Evolutionary conservation across 768 basidiomycete genomes (phyloP).

Genomic region (Tulasnella sp.): DNA sequence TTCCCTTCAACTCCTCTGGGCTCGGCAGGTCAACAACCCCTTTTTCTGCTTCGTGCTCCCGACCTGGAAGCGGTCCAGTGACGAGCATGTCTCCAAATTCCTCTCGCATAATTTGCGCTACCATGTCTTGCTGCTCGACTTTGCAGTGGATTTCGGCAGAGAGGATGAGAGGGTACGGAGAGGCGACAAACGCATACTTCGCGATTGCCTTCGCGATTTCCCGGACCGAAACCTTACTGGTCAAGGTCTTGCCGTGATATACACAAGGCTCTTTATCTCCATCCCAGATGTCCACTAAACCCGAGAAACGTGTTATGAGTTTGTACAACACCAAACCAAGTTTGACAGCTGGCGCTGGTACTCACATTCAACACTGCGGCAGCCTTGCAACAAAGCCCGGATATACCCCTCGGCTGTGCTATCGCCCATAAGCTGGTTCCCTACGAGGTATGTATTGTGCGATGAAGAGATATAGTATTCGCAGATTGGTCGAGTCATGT

Average conservation of each 20-base stretch:
- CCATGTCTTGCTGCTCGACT: conserved; percentile 68
- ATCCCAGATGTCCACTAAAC: conserved; percentile 84
- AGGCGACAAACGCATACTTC: conserved; percentile 86
- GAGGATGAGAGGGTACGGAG: conserved; percentile 88
- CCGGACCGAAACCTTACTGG: conserved; percentile 72
- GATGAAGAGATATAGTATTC: conserved; percentile 88
- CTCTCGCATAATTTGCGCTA: conserved; percentile 68
- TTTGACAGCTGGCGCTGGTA: conserved; percentile 25
- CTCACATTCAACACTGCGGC: conserved; percentile 90
- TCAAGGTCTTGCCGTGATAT: conserved; percentile 86
- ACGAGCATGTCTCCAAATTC: conserved; percentile 57
- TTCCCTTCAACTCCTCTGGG: conserved; percentile 73
- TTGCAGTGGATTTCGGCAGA: conserved; percentile 90
- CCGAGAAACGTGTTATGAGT: not conserved
- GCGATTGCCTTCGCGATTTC: conserved; percentile 78
- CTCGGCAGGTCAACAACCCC: conserved; percentile 65
- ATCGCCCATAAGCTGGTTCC: conserved; percentile 79
- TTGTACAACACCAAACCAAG: not conserved
- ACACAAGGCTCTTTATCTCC: conserved; percentile 80
- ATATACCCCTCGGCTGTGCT: conserved; percentile 70
- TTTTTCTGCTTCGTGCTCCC: conserved; percentile 33
- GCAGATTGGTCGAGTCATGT: conserved; percentile 83
- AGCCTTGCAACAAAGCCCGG: conserved; percentile 79
- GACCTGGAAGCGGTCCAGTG: conserved; percentile 46
- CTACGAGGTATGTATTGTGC: conserved; percentile 90